Conservation (phyloP, 176 grass and related monocot genomes). For the Panicum miliaceum region DNA sequence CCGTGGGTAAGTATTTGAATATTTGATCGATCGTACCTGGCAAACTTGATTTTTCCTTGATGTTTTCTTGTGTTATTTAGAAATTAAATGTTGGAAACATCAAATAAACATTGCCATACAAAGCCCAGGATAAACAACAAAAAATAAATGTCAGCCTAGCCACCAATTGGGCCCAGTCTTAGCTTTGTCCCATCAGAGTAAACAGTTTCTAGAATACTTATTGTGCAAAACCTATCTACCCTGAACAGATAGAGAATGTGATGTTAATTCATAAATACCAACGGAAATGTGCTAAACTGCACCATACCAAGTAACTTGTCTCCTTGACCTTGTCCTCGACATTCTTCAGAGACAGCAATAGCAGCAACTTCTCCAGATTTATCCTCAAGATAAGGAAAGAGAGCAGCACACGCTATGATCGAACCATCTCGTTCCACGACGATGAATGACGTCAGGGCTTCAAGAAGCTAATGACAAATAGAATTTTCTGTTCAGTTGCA, state of each 20-base stretch:
- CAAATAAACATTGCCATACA: slow-evolving; percentile 9
- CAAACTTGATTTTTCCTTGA: background rate
- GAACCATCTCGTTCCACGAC: slow-evolving; percentile 88
- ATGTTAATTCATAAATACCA: background rate
- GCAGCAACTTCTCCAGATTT: slow-evolving; percentile 96
- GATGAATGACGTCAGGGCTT: slow-evolving; percentile 69
- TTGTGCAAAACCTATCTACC: background rate
- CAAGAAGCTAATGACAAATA: slow-evolving; percentile 59
- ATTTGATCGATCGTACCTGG: background rate
- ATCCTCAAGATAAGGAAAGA: slow-evolving; percentile 80
- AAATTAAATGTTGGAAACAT: slow-evolving; percentile 18
- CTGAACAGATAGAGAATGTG: background rate
- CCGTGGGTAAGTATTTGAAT: slow-evolving; percentile 25
- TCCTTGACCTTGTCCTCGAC: slow-evolving; percentile 91
- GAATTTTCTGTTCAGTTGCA: slow-evolving; percentile 30
- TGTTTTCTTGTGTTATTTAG: background rate
- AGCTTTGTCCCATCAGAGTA: background rate
- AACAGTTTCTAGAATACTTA: background rate
- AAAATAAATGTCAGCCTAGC: background rate
- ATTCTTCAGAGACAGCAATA: slow-evolving; percentile 93
- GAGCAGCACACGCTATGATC: slow-evolving; percentile 87
- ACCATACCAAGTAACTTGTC: slow-evolving; percentile 91
- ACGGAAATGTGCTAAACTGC: background rate
- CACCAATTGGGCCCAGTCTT: background rate
- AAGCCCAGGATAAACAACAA: background rate